Conservation (phyloP, 768 basidiomycete species). For the Leccinellum luteum region DNA sequence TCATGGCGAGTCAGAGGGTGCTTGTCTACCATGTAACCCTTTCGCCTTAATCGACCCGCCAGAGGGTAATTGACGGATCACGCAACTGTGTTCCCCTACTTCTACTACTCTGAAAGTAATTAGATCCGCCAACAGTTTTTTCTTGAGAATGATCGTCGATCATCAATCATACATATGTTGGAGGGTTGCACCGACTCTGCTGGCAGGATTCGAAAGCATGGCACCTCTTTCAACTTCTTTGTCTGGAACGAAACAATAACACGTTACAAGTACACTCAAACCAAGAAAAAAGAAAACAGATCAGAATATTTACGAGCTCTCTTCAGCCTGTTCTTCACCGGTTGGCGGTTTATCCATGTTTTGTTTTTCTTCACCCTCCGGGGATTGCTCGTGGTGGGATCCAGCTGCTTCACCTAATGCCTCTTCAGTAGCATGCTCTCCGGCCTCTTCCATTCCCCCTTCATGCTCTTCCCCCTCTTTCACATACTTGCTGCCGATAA, state of each 20-base stretch:
- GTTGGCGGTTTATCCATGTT: slow-evolving; percentile 19
- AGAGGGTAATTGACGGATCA: neutral
- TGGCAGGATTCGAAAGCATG: neutral
- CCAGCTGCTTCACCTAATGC: slow-evolving; percentile 23
- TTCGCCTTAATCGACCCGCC: neutral
- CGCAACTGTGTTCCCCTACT: neutral
- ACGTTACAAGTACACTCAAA: slow-evolving; percentile 2
- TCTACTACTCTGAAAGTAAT: no score
- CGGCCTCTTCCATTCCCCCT: slow-evolving; percentile 27
- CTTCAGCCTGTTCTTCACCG: slow-evolving; percentile 18
- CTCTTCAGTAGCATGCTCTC: slow-evolving; percentile 29
- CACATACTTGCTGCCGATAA: slow-evolving; percentile 64
- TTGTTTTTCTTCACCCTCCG: slow-evolving; percentile 21
- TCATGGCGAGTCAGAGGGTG: no score
- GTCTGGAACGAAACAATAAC: neutral
- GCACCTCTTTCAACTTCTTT: neutral
- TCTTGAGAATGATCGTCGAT: neutral
- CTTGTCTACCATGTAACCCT: neutral
- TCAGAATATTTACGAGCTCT: slow-evolving; percentile 13
- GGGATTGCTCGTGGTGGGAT: slow-evolving; percentile 25
- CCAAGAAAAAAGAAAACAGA: slow-evolving; percentile 4
- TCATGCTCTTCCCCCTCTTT: slow-evolving; percentile 38
- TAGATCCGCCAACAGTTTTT: neutral
- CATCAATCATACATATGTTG: neutral
- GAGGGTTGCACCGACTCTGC: neutral